Evolutionary conservation across 129 eudicot genomes (phyloP).

Genomic region (Tanacetum coccineum): DNA sequence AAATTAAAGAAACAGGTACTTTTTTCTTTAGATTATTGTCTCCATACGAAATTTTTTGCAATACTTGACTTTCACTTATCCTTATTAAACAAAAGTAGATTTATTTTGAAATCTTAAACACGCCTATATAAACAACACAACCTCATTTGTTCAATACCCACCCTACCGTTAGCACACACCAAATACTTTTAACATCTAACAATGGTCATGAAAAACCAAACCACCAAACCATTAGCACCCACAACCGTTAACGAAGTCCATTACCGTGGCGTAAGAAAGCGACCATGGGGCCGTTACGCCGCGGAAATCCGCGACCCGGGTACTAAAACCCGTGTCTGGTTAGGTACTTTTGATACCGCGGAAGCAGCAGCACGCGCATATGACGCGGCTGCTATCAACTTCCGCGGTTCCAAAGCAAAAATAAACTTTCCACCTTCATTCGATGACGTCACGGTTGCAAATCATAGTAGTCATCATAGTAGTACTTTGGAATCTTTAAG

Average conservation of each 20-base stretch:
- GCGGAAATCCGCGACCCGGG: constrained; percentile 76
- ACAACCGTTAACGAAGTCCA: constrained; percentile 40
- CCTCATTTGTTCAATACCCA: not conserved
- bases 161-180: not conserved
- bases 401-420: constrained; percentile 67
- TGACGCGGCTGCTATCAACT: constrained; percentile 58
- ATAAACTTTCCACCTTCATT: constrained; percentile 46
- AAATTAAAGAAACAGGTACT: too few species aligned
- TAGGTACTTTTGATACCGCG: constrained; percentile 72
- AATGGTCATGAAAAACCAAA: constrained; percentile 51
- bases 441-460: constrained; percentile 7
- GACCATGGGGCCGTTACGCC: constrained; percentile 94
- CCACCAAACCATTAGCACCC: constrained; percentile 17
- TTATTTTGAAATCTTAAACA: too few species aligned
- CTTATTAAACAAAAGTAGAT: too few species aligned
- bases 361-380: constrained; percentile 71
- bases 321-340: constrained; percentile 62
- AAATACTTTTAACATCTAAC: not conserved
- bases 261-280: constrained; percentile 66
- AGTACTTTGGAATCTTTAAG: constrained; percentile 60
- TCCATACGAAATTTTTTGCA: too few species aligned
- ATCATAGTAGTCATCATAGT: constrained; percentile 32
- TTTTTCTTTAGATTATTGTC: too few species aligned
- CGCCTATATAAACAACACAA: not conserved
- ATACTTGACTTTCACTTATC: too few species aligned